Base-by-base conservation (phyloP, 441 rosid genomes). In the Rhodomyrtus psidioides region DNA sequence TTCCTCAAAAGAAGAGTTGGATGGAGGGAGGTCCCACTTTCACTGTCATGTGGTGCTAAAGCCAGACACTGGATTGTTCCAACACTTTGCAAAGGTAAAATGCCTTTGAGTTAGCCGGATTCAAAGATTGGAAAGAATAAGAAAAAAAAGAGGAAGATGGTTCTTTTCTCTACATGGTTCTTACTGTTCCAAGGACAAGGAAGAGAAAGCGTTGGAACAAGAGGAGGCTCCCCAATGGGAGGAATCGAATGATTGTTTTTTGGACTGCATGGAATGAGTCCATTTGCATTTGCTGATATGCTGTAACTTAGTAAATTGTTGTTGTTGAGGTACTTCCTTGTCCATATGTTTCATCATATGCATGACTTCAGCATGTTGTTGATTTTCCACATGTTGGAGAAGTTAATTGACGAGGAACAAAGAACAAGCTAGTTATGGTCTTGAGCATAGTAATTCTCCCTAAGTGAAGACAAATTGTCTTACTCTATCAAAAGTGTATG, bases 21-120 rank as follows among this genome's bases (percentile, higher is more conserved):
- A 39, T 0, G 75, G 75, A 28, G 23, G 79, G 49, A 26, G n/a
- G n/a, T 23, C 79, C 79, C 79, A 6, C 13, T 39, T 12, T 10
- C 79, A 12, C 49, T n/a, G 12, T 39, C 49, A 81, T 89, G 93
- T 54, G 87, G 89, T 86, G 91, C 86, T 87, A 89, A 90, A 92
- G 92, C 84, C 59, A 65, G 91, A 89, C 93, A 89, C 49, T 89
- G 91, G 94, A 89, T 91, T 83, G 87, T 90, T 88, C 91, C 86
- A 86, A 89, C 92, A 87, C 44, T 83, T 83, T 86, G 87, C 88
- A 88, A 89, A 81, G 39, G 2, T 34, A 24, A 39, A 82, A 39
- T 60, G 76, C 75, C 75, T 84, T 75, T n/a, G 28, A 44, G 53
- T 51, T 59, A 55, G 70, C 75, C 85, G 28, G 55, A 28, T 53